These are phyloP conservation scores for Triticum monococcum DNA, from an alignment of 176 grass and related monocot genomes.

Conservation along the genomic window DNA sequence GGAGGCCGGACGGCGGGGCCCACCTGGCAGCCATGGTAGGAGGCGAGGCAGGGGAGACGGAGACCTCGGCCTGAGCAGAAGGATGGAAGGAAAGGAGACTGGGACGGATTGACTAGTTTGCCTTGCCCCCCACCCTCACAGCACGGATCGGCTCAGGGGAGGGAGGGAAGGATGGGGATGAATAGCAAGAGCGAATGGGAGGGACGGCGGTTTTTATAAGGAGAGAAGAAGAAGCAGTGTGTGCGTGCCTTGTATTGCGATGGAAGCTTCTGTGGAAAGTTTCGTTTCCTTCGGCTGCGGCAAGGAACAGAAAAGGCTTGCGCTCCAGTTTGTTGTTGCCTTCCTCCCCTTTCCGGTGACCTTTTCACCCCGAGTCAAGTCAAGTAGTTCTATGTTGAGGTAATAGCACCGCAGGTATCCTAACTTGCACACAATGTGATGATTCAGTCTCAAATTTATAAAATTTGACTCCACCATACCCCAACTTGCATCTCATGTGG, in stretches of 20 bases:
- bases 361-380: constrained; percentile 22
- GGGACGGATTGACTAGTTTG: neutral
- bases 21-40: constrained; percentile 27
- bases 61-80: constrained; percentile 21
- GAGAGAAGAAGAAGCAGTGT: neutral
- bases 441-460: too few relatives aligned
- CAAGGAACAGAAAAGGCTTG: constrained; percentile 12
- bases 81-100: neutral
- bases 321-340: neutral
- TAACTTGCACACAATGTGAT: too few relatives aligned
- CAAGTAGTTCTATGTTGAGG: neutral
- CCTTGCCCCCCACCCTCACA: neutral
- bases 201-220: constrained; percentile 30
- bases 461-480: too few relatives aligned
- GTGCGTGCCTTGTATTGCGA: neutral
- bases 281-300: constrained; percentile 14
- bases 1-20: constrained; percentile 21
- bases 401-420: too few relatives aligned
- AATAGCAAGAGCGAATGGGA: neutral
- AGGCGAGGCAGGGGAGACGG: neutral
- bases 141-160: neutral
- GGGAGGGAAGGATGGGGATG: neutral
- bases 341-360: constrained; percentile 10
- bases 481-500: too few relatives aligned
- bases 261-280: neutral